Evolutionary conservation across 2,329 filamentous ascomycete species (phyloP).

Genomic region (Elsinoe necatrix): DNA sequence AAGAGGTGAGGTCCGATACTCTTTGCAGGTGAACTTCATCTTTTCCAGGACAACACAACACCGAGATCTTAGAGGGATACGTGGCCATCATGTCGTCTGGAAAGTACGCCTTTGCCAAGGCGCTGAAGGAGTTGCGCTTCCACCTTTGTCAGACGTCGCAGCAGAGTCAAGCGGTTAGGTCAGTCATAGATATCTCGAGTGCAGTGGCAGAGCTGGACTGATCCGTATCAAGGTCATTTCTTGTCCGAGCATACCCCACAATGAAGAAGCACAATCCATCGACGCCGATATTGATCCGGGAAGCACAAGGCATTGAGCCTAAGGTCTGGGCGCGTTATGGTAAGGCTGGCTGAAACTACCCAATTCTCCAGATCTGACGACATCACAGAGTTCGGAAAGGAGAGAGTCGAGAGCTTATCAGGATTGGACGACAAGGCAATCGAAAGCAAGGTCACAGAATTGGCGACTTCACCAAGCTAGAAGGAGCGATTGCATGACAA

Average conservation of each 20-base stretch:
- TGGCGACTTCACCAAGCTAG: slow-evolving; percentile 44
- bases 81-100: slow-evolving; percentile 58
- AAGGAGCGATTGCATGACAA: slow-evolving; percentile 7
- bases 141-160: slow-evolving; percentile 93
- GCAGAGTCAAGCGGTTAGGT: slow-evolving; percentile 83
- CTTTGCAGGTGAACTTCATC: not conserved
- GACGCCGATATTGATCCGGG: slow-evolving; percentile 88
- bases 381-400: slow-evolving; percentile 54
- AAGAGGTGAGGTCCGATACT: not conserved
- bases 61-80: too few species aligned
- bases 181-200: slow-evolving; percentile 23
- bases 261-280: slow-evolving; percentile 99
- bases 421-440: slow-evolving; percentile 63
- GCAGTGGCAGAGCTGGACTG: slow-evolving; percentile 9
- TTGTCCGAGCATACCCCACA: slow-evolving; percentile 83
- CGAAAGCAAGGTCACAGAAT: slow-evolving; percentile 55
- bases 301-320: slow-evolving; percentile 76
- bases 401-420: slow-evolving; percentile 56
- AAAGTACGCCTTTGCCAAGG: slow-evolving; percentile 85
- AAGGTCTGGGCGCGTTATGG: slow-evolving; percentile 89
- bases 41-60: too few species aligned
- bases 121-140: slow-evolving; percentile 92
- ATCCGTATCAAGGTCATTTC: slow-evolving; percentile 59
- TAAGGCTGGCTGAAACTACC: slow-evolving; percentile 36
- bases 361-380: slow-evolving; percentile 15